Base-by-base conservation (phyloP, 768 basidiomycete species). In the Leccinellum rugosiceps region DNA sequence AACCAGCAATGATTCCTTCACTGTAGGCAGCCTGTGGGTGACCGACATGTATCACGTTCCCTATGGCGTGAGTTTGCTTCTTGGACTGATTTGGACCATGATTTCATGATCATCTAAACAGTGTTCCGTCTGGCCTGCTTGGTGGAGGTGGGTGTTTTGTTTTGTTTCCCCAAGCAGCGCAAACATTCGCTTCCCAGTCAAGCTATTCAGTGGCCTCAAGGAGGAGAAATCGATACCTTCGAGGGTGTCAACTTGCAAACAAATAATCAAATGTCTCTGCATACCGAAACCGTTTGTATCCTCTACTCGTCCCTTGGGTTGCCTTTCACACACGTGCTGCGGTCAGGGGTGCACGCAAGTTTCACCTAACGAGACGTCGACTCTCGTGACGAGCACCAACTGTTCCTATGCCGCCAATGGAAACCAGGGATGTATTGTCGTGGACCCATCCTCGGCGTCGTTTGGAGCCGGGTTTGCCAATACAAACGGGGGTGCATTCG, bases 191-290 rank as follows among this genome's bases (percentile, higher is more conserved):
- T 15, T 46, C 8, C 26, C 38, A 80, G 81, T 17, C 80, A 83
- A 65, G 79, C 85, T 1, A 71, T 77, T 11, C 64, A 72, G 19
- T 88, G 87, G 87, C 87, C 87, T 3, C 67, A 68, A 13, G 86
- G 86, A 60, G 85, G 79, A 26, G 87, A 90, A 67, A 87, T 89
- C 59, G 92, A 94, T 69, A 88, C 87, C 10, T 82, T 94, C 57
- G 92, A 94, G 69, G 88, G 85, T 32, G 86, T 94, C 60, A 94
- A 94, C 71, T 67, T 80, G 50, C 80, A 80, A 43, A 76, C 77
- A 3, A 73, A 76, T 53, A 90, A 87, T 59, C 87, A 88, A 67
- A 84, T 88, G 79, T 82, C 92, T 0, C 74, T 93, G 15, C 92
- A 93, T 69, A 90, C 90, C 0, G 75, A 78, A 41, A 69, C 81